Evolutionary conservation across 805 yeast species (phyloP).

Genomic region (Metschnikowia amazonensis): DNA sequence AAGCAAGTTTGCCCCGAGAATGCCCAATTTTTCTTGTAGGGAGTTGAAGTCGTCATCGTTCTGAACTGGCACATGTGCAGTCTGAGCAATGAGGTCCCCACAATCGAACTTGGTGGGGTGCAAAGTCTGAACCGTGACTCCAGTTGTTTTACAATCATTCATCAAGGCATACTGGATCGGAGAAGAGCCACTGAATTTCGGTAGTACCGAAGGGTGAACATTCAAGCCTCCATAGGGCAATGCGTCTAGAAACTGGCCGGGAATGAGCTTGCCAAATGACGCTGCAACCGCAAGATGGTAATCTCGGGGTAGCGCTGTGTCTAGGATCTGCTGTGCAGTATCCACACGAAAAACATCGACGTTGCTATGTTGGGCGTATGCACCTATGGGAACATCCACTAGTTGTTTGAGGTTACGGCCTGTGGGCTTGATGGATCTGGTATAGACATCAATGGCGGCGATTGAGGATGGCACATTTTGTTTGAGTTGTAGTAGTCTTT

Average conservation of each 20-base stretch:
- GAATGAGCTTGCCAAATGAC: constrained; percentile 83
- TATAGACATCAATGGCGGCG: constrained; percentile 53
- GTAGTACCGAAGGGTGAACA: constrained; percentile 89
- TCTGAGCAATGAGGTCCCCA: constrained; percentile 67
- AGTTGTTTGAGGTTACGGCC: constrained; percentile 53
- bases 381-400: constrained; percentile 53
- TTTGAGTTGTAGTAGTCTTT: constrained; percentile 28
- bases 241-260: constrained; percentile 47
- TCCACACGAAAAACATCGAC: constrained; percentile 52
- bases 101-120: constrained; percentile 84
- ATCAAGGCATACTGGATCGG: constrained; percentile 81
- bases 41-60: constrained; percentile 42
- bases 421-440: constrained; percentile 58
- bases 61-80: constrained; percentile 39
- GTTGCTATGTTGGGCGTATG: constrained; percentile 30
- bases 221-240: constrained; percentile 70
- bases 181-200: constrained; percentile 80
- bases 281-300: constrained; percentile 83
- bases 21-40: constrained; percentile 52
- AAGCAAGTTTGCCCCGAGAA: constrained; percentile 59
- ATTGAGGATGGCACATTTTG: constrained; percentile 17
- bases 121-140: constrained; percentile 84
- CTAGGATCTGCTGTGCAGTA: constrained; percentile 21
- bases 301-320: constrained; percentile 10
- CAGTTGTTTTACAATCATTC: constrained; percentile 59